These are phyloP conservation scores for maize (Zea mays) DNA, from an alignment of 176 grass and related monocot species.

Conservation along the genomic window DNA sequence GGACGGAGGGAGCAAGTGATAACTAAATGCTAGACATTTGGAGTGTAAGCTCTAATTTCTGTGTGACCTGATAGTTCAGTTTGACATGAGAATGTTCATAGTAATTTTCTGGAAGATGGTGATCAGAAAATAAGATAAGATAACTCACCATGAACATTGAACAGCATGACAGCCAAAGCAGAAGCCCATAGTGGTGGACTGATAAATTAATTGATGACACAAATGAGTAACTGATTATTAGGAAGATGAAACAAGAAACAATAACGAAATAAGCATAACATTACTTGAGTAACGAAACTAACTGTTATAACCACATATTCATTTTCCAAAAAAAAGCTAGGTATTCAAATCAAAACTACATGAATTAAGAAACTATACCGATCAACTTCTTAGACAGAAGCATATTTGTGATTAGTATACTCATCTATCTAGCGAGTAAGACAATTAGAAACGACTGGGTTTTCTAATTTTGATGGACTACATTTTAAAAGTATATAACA, in stretches of 20 bases:
- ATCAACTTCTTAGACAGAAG: background rate
- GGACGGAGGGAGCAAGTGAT: background rate
- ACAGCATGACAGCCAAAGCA: conserved; percentile 68
- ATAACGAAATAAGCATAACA: conserved; percentile 13
- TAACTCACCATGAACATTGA: conserved; percentile 82
- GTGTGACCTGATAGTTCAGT: background rate
- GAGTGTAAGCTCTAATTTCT: background rate
- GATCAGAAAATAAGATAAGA: conserved; percentile 14
- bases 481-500: background rate
- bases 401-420: background rate
- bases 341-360: background rate
- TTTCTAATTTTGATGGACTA: background rate
- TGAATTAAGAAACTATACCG: background rate
- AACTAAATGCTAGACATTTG: background rate
- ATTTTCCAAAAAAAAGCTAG: background rate
- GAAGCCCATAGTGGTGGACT: conserved; percentile 84
- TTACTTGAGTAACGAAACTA: background rate
- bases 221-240: conserved; percentile 22
- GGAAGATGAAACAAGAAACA: conserved; percentile 18
- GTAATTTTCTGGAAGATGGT: conserved; percentile 32
- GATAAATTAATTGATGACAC: conserved; percentile 21
- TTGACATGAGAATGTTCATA: background rate
- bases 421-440: background rate
- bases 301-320: background rate
- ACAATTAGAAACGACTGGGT: background rate